These are phyloP conservation scores for Chaetomium sp. DNA, from an alignment of 2,329 filamentous ascomycete genomes.

Conservation along the genomic window DNA sequence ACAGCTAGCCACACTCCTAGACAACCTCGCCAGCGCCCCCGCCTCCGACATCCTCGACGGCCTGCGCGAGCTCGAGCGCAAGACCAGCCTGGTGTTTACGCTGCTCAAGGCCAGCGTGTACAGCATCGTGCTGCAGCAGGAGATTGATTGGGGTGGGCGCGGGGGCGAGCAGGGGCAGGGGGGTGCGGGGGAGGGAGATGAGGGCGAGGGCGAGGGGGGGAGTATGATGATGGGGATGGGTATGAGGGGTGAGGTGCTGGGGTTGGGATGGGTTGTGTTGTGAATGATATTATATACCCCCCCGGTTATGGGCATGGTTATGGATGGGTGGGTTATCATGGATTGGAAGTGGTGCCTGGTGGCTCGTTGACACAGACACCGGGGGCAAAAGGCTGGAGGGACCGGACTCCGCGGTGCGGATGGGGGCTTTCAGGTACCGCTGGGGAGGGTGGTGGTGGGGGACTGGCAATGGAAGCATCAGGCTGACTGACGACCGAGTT, in stretches of 20 bases:
- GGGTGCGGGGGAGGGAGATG: neutral
- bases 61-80: slow-evolving; percentile 84
- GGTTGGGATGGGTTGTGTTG: neutral
- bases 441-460: no score
- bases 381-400: neutral
- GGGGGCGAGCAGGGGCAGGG: slow-evolving; percentile 12
- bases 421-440: neutral
- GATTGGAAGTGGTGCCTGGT: neutral
- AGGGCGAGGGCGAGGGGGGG: no score
- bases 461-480: neutral
- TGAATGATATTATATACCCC: neutral
- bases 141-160: slow-evolving; percentile 71
- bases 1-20: slow-evolving; percentile 62
- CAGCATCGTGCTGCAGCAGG: slow-evolving; percentile 96
- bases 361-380: neutral
- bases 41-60: slow-evolving; percentile 84
- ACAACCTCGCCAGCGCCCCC: slow-evolving; percentile 67
- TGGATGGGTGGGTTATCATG: neutral
- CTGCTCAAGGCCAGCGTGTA: slow-evolving; percentile 97
- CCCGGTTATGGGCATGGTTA: neutral
- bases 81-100: slow-evolving; percentile 93
- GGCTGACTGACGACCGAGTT: neutral
- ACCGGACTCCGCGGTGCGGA: neutral
- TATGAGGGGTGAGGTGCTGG: neutral
- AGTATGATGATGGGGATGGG: neutral